phyloP scores from a whole-genome alignment of 371 early-diverging fungal species.

The Syncephalastrum racemosum region DNA sequence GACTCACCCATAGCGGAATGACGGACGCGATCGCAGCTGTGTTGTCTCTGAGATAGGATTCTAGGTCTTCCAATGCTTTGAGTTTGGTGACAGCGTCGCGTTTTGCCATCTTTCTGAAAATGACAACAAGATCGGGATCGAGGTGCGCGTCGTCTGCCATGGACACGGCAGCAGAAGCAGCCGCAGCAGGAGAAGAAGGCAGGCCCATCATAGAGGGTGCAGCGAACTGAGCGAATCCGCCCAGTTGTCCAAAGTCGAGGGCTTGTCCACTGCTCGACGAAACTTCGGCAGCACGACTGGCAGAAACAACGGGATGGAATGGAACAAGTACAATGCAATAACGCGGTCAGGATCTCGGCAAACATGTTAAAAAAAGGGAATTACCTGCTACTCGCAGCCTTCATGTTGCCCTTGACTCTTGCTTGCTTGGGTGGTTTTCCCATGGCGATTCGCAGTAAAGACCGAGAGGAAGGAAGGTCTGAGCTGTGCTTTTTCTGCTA shows the following conservation, averaged over 20 bases:
- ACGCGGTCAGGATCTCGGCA: neutral
- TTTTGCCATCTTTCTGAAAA: conserved; percentile 63
- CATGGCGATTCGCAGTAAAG: conserved; percentile 21
- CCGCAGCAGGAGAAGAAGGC: conserved; percentile 23
- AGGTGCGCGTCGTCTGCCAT: conserved; percentile 27
- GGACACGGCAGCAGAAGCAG: conserved; percentile 16
- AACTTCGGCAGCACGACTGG: conserved; percentile 71
- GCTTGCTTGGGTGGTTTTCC: conserved; percentile 53
- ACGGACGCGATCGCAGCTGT: conserved; percentile 27
- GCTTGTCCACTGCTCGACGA: conserved; percentile 40
- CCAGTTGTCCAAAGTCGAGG: conserved; percentile 55
- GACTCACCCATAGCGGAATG: conserved; percentile 36
- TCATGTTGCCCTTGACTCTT: conserved; percentile 65
- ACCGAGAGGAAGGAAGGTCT: neutral
- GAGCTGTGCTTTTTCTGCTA: too few relatives aligned
- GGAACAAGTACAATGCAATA: neutral
- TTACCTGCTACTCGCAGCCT: conserved; percentile 77
- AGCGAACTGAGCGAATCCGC: conserved; percentile 68
- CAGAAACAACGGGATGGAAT: neutral
- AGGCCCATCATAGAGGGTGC: conserved; percentile 18
- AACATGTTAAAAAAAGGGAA: neutral
- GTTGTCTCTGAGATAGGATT: conserved; percentile 48
- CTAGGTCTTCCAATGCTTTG: conserved; percentile 69
- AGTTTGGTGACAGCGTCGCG: conserved; percentile 69
- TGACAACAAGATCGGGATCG: conserved; percentile 58